Evolutionary conservation across 1,284 basidiomycete genomes (phyloP).

Genomic region (Sporisorium exsertum): DNA sequence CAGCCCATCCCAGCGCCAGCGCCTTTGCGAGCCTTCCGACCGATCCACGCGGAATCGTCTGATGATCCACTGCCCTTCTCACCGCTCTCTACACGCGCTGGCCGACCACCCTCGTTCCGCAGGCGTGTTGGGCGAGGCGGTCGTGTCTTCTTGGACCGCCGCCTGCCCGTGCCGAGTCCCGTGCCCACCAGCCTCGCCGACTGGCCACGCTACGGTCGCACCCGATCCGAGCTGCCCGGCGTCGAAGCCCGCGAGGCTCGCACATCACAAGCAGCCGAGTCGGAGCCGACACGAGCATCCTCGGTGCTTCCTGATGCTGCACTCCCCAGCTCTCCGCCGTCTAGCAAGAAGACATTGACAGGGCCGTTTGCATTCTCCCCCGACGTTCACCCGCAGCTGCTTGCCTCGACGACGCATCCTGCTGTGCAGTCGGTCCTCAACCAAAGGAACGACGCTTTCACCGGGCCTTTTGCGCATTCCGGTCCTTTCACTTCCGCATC

Average conservation of each 20-base stretch:
- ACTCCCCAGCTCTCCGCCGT: slow-evolving; percentile 15
- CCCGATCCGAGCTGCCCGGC: slow-evolving; percentile 18
- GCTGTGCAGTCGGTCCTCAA: slow-evolving; percentile 33
- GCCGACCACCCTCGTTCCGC: slow-evolving; percentile 66
- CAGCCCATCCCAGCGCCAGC: slow-evolving; percentile 60
- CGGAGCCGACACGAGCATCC: slow-evolving; percentile 5
- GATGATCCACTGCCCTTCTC: slow-evolving; percentile 45
- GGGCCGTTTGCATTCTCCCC: slow-evolving; percentile 65
- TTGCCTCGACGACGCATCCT: slow-evolving; percentile 42
- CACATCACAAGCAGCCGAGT: background rate
- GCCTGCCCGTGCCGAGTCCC: slow-evolving; percentile 62
- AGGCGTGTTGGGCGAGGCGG: slow-evolving; percentile 66
- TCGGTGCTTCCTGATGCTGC: slow-evolving; percentile 18
- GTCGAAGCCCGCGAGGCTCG: slow-evolving; percentile 9
- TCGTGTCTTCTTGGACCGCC: slow-evolving; percentile 65
- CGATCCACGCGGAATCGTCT: slow-evolving; percentile 60
- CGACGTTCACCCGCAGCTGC: slow-evolving; percentile 50
- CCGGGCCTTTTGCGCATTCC: slow-evolving; percentile 41
- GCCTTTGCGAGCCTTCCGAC: slow-evolving; percentile 61
- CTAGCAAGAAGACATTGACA: slow-evolving; percentile 28
- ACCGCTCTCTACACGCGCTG: slow-evolving; percentile 49
- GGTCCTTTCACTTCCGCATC: slow-evolving; percentile 31
- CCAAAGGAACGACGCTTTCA: slow-evolving; percentile 31
- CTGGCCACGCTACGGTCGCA: slow-evolving; percentile 55
- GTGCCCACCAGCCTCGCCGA: slow-evolving; percentile 62